phyloP scores from a whole-genome alignment of 768 basidiomycete genomes.

The Trametes sanguinea region DNA sequence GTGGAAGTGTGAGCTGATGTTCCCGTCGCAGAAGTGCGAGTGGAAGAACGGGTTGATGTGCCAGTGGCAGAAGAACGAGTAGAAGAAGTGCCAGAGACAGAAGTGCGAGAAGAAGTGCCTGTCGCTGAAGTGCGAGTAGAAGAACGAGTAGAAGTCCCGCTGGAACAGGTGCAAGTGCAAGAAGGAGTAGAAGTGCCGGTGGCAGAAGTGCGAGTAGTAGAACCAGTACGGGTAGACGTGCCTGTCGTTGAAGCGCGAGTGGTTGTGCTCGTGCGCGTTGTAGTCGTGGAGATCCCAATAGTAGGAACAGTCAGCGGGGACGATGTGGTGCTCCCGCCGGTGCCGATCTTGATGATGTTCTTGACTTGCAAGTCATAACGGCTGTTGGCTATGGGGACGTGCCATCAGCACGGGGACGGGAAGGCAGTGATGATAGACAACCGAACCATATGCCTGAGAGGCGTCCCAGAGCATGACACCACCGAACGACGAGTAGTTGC shows the following conservation, averaged over 20 bases:
- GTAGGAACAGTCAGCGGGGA: neutral
- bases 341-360: conserved; percentile 17
- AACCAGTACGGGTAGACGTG: neutral
- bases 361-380: conserved; percentile 30
- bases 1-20: neutral
- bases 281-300: neutral
- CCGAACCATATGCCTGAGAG: conserved; percentile 26
- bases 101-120: no score
- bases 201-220: no score
- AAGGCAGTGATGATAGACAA: neutral
- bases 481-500: conserved; percentile 63
- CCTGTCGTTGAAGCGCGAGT: neutral
- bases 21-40: no score
- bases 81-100: no score
- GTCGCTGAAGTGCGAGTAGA: no score
- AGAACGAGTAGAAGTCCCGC: neutral
- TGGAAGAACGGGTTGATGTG: no score
- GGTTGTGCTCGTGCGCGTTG: neutral
- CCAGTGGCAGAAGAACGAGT: no score
- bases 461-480: conserved; percentile 52
- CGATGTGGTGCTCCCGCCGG: conserved; percentile 12
- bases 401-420: no score
- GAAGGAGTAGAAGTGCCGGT: no score
- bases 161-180: neutral
- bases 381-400: conserved; percentile 22